Percentiles rank a stretch among this genome's conserved stretches.
Evolutionary conservation across 2,329 filamentous ascomycete species (phyloP).

Genomic region (Setomelanomma holmii): DNA sequence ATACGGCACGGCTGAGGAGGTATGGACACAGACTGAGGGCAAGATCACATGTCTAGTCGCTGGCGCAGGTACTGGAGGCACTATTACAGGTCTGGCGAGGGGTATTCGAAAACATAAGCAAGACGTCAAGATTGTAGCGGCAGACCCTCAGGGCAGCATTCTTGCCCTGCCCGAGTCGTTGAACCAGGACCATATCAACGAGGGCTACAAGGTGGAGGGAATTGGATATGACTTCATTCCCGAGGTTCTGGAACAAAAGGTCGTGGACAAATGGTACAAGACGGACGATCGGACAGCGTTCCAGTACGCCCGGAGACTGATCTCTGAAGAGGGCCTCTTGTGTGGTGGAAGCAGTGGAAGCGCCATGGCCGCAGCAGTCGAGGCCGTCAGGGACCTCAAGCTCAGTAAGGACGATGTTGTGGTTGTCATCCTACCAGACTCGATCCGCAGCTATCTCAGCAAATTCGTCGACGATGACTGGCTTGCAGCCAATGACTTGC

Average conservation of each 20-base stretch:
- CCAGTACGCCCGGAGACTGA: constrained; percentile 84
- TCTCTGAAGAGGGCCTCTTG: constrained; percentile 91
- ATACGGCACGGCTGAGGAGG: constrained; percentile 91
- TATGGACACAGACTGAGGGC: constrained; percentile 89
- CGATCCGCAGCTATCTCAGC: constrained; percentile 94
- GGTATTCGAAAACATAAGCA: constrained; percentile 88
- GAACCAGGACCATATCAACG: constrained; percentile 81
- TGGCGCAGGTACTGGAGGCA: constrained; percentile 93
- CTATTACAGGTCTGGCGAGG: constrained; percentile 85
- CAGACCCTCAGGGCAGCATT: constrained; percentile 91
- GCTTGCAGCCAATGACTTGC: constrained; percentile 94
- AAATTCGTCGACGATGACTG: constrained; percentile 99
- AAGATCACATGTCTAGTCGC: constrained; percentile 84
- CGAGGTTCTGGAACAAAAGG: constrained; percentile 81
- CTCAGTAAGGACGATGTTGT: constrained; percentile 84
- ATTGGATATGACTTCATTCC: constrained; percentile 99
- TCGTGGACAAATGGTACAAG: constrained; percentile 97
- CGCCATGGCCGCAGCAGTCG: constrained; percentile 81
- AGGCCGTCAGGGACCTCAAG: constrained; percentile 77
- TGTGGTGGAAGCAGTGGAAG: constrained; percentile 94
- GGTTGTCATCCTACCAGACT: constrained; percentile 91
- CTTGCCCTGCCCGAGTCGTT: constrained; percentile 80
- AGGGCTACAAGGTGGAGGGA: constrained; percentile 95
- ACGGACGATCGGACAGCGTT: constrained; percentile 94
- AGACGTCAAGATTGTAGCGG: constrained; percentile 86